Percentiles rank a stretch among this genome's conserved stretches.
These are phyloP conservation scores for Cyberlindnera maritima DNA, from an alignment of 805 yeast species.

Conservation along the genomic window DNA sequence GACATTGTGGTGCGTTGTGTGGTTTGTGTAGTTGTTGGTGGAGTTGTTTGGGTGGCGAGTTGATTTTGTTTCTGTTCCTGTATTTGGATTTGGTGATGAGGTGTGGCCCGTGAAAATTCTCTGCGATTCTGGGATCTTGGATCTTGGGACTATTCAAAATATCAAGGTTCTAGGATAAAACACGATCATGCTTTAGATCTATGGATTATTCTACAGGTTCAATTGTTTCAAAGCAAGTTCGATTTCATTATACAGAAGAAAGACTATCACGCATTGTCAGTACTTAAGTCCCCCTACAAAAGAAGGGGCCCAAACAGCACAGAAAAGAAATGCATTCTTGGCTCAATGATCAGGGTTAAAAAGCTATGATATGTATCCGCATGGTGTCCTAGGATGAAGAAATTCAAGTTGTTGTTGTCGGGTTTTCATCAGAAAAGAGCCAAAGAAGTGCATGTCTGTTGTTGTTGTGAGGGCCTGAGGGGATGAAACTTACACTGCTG, in stretches of 20 bases:
- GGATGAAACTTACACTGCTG: neutral
- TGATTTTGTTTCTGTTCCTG: too few species aligned
- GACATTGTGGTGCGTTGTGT: conserved; percentile 3
- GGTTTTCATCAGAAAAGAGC: conserved; percentile 35
- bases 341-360: conserved; percentile 58
- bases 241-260: neutral
- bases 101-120: neutral
- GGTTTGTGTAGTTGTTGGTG: neutral
- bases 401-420: conserved; percentile 53
- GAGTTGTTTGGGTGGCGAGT: neutral
- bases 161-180: too few species aligned
- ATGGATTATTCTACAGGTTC: too few species aligned
- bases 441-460: neutral
- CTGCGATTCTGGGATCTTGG: neutral
- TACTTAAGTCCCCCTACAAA: neutral
- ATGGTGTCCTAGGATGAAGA: conserved; percentile 68
- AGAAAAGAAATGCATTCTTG: neutral
- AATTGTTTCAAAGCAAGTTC: too few species aligned
- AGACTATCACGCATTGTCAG: neutral
- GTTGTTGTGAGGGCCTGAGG: neutral
- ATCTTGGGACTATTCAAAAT: too few species aligned
- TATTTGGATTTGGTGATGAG: neutral
- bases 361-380: conserved; percentile 60
- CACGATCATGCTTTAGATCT: too few species aligned
- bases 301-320: neutral